These are phyloP conservation scores for Boletus vermiculosoides DNA, from an alignment of 768 basidiomycete species.

Conservation along the genomic window DNA sequence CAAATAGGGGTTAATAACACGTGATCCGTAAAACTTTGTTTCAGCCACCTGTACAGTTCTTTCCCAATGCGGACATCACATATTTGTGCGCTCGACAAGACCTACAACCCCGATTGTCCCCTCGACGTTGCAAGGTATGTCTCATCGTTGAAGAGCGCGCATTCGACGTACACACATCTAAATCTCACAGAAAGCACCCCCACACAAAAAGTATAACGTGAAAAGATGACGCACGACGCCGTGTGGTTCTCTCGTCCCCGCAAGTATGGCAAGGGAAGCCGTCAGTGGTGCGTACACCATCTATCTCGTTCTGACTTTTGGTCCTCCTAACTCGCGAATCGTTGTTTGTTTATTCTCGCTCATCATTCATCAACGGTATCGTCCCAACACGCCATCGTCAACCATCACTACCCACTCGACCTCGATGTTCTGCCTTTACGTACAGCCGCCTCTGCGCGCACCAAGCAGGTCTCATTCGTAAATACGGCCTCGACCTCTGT, in stretches of 20 bases:
- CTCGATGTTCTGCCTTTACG: background rate
- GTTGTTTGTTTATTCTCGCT: background rate
- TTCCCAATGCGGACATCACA: conserved; percentile 5
- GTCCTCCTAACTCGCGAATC: background rate
- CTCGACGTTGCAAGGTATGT: conserved; percentile 24
- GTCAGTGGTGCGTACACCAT: conserved; percentile 56
- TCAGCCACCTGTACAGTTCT: conserved; percentile 31
- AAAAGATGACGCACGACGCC: conserved; percentile 97
- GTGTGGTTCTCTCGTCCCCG: conserved; percentile 97
- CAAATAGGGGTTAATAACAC: no score
- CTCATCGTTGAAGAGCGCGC: background rate
- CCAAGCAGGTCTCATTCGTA: conserved; percentile 96
- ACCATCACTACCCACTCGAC: background rate
- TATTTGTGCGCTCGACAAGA: background rate
- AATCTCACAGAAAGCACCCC: background rate
- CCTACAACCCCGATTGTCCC: background rate
- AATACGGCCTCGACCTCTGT: conserved; percentile 96
- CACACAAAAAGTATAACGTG: conserved; percentile 52
- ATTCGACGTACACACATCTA: background rate
- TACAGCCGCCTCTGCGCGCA: conserved; percentile 91
- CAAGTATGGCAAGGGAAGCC: conserved; percentile 92
- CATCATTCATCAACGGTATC: background rate
- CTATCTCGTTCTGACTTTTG: background rate
- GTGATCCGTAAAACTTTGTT: conserved; percentile 11
- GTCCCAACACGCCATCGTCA: no score